Evolutionary conservation across 2,329 filamentous ascomycete genomes (phyloP).

Genomic region (Botrytis fabae): DNA sequence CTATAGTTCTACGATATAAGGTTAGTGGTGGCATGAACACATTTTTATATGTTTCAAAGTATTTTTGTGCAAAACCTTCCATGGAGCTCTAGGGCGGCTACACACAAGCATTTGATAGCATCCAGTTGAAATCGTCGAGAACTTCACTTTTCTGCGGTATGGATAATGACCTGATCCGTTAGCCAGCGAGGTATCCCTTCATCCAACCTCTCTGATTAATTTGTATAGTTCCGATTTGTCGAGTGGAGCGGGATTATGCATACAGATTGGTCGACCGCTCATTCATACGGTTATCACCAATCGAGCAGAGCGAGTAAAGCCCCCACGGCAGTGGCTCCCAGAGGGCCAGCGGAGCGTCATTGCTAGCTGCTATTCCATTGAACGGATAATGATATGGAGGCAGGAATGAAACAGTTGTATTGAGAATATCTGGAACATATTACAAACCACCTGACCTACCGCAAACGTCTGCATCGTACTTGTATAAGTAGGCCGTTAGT

Average conservation of each 20-base stretch:
- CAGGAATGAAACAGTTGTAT: too few species aligned
- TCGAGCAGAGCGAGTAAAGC: neutral
- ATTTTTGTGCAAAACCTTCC: too few species aligned
- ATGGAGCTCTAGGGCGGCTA: neutral
- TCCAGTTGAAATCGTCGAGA: neutral
- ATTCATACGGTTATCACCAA: neutral
- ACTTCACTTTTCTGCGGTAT: neutral
- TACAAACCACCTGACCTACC: too few species aligned
- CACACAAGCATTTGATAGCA: neutral
- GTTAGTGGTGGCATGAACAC: neutral
- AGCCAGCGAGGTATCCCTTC: neutral
- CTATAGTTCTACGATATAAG: neutral
- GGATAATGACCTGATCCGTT: neutral
- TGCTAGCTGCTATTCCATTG: neutral
- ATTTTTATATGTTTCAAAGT: neutral
- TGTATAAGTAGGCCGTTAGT: neutral
- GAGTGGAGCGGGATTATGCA: neutral
- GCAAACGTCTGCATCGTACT: too few species aligned
- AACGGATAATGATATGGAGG: neutral
- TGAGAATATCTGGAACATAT: too few species aligned
- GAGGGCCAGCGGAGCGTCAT: conserved; percentile 6
- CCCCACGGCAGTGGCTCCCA: neutral
- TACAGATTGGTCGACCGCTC: neutral
- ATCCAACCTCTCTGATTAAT: conserved; percentile 15
- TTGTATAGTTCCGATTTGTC: neutral